Base-by-base conservation (phyloP, 2,329 filamentous ascomycete genomes). In the Cladophialophora psammophila region DNA sequence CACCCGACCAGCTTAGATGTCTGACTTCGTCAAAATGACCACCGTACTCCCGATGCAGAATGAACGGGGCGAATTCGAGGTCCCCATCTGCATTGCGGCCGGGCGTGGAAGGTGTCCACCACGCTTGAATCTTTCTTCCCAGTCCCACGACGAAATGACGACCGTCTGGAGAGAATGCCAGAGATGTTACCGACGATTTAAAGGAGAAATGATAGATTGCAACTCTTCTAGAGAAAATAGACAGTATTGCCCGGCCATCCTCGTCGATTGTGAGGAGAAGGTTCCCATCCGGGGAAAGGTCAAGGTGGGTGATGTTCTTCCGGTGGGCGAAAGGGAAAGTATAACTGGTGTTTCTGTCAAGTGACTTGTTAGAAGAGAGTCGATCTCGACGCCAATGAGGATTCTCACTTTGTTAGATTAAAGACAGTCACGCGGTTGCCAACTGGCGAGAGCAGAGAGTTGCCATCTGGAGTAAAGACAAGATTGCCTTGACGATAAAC, bases 401-500 rank as follows among this genome's bases (percentile, higher is more conserved):
- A 10, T 20, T 32, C 75, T 86, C 52, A 96, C 93, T 98, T 94
- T 75, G 97, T 91, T 54, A 99, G 85, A 78, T 99, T 94, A 80
- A 99, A 99, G 61, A 98, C 91, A 1, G 94, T 93, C 69, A 99
- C 93, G 77, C 93, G 86, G 81, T 98, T 99, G 77, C 95, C 95
- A 61, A 99, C 95, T 7, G 95, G 96, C 53, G 95, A 99, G 76
- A 96, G 92, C 72, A 99, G 87, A 81, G 93, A 94, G 75, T 92
- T 95, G 78, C 96, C 96, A 87, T 99, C 94, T 69, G 94, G 93
- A 75, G 92, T 96, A 84, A 96, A 99, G 78, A 97, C 87, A 76
- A 99, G 87, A 79, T 98, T 99, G 81, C 96, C 95, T 87, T 94
- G 92, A 83, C 93, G 93, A 85, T 98, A 99, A 78, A 99, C 95